These are phyloP conservation scores for Ilex asprella DNA, from an alignment of 257 asterid genomes.

Conservation along the genomic window DNA sequence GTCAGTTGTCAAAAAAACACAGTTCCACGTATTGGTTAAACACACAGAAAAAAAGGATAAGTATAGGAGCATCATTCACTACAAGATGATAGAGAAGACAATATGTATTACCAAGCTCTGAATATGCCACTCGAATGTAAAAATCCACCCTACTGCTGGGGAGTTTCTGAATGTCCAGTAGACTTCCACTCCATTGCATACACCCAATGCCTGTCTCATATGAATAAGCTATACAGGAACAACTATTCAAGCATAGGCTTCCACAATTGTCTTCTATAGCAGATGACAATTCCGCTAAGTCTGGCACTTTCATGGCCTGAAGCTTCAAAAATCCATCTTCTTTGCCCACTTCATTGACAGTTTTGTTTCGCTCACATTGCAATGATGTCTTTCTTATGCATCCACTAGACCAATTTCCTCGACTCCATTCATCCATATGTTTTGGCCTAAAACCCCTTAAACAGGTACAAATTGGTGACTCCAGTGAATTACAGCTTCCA, in stretches of 20 bases:
- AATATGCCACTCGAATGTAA: no score
- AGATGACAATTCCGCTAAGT: slow-evolving; percentile 20
- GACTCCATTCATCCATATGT: slow-evolving; percentile 34
- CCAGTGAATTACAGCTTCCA: slow-evolving; percentile 11
- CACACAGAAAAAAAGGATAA: no score
- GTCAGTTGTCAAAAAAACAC: no score
- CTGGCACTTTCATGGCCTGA: slow-evolving; percentile 33
- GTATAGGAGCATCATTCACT: no score
- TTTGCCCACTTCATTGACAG: slow-evolving; percentile 5
- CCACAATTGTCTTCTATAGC: slow-evolving; percentile 27
- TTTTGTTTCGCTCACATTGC: slow-evolving; percentile 25
- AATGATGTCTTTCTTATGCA: slow-evolving; percentile 36
- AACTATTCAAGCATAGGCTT: slow-evolving; percentile 31
- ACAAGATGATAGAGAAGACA: no score
- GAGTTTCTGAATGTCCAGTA: no score
- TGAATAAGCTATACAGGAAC: slow-evolving; percentile 46
- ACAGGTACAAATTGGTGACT: slow-evolving; percentile 40
- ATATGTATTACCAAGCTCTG: no score
- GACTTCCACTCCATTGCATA: no score
- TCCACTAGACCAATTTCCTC: slow-evolving; percentile 50
- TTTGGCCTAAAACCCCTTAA: slow-evolving; percentile 37
- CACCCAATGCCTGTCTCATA: no score
- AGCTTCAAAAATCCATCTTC: slow-evolving; percentile 44
- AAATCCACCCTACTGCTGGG: no score
- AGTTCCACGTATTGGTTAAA: no score